Evolutionary conservation across 306 rosid genomes (phyloP).

Genomic region (Prunus mume): DNA sequence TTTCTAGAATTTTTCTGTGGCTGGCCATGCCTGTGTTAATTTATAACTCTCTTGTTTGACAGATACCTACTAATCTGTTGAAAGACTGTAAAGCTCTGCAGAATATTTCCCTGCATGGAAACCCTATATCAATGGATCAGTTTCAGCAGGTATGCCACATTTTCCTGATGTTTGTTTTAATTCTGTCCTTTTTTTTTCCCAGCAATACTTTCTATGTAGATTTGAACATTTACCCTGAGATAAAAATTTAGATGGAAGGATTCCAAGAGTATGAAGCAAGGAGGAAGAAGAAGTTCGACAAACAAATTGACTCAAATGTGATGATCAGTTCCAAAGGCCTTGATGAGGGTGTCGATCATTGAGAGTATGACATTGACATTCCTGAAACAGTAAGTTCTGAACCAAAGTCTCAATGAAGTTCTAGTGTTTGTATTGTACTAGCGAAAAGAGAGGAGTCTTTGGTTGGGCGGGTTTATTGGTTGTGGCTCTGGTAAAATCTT

Average conservation of each 20-base stretch:
- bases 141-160: slow-evolving; percentile 70
- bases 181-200: not conserved
- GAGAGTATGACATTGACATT: slow-evolving; percentile 20
- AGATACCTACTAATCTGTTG: slow-evolving; percentile 75
- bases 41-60: slow-evolving; percentile 21
- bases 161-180: slow-evolving; percentile 1
- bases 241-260: slow-evolving; percentile 68
- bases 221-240: slow-evolving; percentile 13
- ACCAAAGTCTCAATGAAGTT: not conserved
- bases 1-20: not conserved
- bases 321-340: slow-evolving; percentile 92
- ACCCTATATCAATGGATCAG: slow-evolving; percentile 89
- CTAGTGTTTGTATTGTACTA: not conserved
- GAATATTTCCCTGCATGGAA: slow-evolving; percentile 82
- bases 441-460: not conserved
- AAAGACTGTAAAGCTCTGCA: slow-evolving; percentile 89
- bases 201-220: slow-evolving; percentile 7
- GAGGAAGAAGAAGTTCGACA: slow-evolving; percentile 91
- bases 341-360: slow-evolving; percentile 90
- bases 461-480: not conserved
- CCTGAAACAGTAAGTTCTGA: slow-evolving; percentile 13
- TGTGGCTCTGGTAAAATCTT: not conserved
- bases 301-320: slow-evolving; percentile 87
- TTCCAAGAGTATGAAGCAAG: slow-evolving; percentile 91
- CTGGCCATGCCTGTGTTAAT: slow-evolving; percentile 2